Percentiles rank a stretch among this genome's conserved stretches.
phyloP scores from a whole-genome alignment of 2,329 filamentous ascomycete species.

The Polychaeton citri region DNA sequence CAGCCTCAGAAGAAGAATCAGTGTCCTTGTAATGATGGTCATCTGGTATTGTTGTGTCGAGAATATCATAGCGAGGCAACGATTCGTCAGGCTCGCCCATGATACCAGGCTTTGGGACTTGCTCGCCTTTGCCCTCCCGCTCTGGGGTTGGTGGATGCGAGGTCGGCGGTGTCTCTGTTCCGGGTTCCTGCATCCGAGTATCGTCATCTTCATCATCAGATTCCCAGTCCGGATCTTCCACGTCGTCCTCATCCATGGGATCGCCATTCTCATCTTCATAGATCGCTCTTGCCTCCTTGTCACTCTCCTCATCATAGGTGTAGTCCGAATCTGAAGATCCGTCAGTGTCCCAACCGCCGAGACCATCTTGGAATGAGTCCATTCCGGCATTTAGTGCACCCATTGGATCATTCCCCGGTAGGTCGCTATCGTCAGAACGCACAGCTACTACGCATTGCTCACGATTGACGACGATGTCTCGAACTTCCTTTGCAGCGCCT shows the following conservation, averaged over 20 bases:
- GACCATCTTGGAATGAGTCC: conserved; percentile 22
- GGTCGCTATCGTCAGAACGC: conserved; percentile 16
- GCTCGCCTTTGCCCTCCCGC: too few relatives aligned
- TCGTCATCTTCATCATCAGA: conserved; percentile 17
- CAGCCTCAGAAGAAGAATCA: not conserved
- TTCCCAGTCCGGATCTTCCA: conserved; percentile 30
- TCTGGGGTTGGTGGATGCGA: too few relatives aligned
- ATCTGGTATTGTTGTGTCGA: not conserved
- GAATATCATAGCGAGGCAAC: not conserved
- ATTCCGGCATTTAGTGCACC: conserved; percentile 12
- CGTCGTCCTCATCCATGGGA: conserved; percentile 28
- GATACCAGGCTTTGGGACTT: too few relatives aligned
- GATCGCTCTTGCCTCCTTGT: conserved; percentile 19
- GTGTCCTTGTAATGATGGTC: not conserved
- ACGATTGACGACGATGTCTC: conserved; percentile 35
- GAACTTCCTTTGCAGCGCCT: conserved; percentile 33
- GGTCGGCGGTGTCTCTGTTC: not conserved
- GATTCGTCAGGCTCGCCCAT: too few relatives aligned
- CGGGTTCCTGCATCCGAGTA: conserved; percentile 2
- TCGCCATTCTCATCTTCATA: conserved; percentile 32
- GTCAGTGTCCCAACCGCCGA: conserved; percentile 15
- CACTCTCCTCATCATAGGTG: conserved; percentile 4
- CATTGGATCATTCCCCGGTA: conserved; percentile 21
- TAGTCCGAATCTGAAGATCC: conserved; percentile 7
- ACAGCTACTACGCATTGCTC: conserved; percentile 38